Evolutionary conservation across 2,329 filamentous ascomycete species (phyloP), one percentile per base, ranked within the genome.

Genomic region (Ustilaginoidea virens): DNA sequence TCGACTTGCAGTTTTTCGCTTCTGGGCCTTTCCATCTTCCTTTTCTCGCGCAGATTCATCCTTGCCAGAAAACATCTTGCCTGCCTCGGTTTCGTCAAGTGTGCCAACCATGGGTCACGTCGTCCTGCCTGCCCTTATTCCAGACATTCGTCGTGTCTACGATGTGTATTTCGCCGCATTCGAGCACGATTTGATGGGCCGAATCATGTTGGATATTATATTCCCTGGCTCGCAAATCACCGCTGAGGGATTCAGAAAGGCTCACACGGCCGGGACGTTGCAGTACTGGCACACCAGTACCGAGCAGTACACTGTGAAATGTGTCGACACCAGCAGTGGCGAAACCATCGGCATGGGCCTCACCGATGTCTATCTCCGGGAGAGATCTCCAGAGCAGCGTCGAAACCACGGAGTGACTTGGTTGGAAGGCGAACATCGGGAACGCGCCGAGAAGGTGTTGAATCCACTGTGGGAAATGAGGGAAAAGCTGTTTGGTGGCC

Each of bases 261-360:
- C 44, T 4, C 61, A 65, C 36, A 46, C 56, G 17, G 45, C 45
- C 2, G 56, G 53, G 13, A 61, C 56, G 1, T 38, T 57, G 10
- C 46, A 42, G 5, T 58, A 48, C 42, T 54, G 52, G 49, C 47
- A 57, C 29, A 49, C 44, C 9, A 51, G 44, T 33, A 41, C 48
- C 9, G 44, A 45, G 12, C 60, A 63, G 33, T 60, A 63, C 40
- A 64, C 45, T 56, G 34, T n/a, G n/a, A 65, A 65, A 43, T 60
- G 53, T 27, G 46, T 63, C 16, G 60, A 66, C 36, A 52, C 48
- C 5, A 47, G 48, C 4, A 57, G 51, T 1, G 52, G 53, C 10
- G 49, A 55, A 17, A 52, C 63, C 20, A 47, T 61, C 14, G 61
- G 60, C 27, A 63, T 65, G 54, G 58, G 51, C 3, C 48, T 64